Base-by-base conservation (phyloP, 1,139 yeast species). In the Nadsonia commutata region DNA sequence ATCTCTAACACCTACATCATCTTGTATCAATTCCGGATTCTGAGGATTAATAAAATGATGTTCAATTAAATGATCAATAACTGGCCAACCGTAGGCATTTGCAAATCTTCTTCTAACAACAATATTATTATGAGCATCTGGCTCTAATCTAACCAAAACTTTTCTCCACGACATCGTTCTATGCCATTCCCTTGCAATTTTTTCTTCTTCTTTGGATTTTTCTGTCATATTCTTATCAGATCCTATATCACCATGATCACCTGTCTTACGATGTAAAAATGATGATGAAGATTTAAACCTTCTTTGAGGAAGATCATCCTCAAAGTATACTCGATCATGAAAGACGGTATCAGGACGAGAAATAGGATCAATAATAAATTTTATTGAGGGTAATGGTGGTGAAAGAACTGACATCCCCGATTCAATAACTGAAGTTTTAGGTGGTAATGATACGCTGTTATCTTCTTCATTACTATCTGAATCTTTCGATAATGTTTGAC, bases 41-140 rank as follows among this genome's bases (percentile, higher is more conserved):
- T 38, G 31, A 4, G 40, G 27, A n/a, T 20, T 38, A 8, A 19
- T 48, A 57, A 83, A 83, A 60, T 82, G 93, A 45, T 74, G 71
- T 17, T 70, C 63, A 1, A 81, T 83, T 49, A 90, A 55, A 60
- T 90, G 96, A 43, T 81, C 83, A 31, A 90, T 70, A 0, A 86
- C 95, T 0, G 84, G 86, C 95, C 97, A 88, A 1, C 99, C 99
- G 62, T 81, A 86, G 0, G 96, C 94, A 64, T 90, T 90, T 9
- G 94, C 79, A 66, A 84, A 90, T 48, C 88, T 65, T 53, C 99
- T 68, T 49, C 99, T 66, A 1, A 90, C 98, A 31, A 84, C 70
- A 41, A 90, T 88, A 55, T 88, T 93, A 57, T 90, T 90, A 56
- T 90, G 99, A 0, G 99, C 95, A 62, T 90, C 99, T 0, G 96